Base-by-base conservation (phyloP, 2,329 filamentous ascomycete genomes). In the Colletotrichum tanaceti region DNA sequence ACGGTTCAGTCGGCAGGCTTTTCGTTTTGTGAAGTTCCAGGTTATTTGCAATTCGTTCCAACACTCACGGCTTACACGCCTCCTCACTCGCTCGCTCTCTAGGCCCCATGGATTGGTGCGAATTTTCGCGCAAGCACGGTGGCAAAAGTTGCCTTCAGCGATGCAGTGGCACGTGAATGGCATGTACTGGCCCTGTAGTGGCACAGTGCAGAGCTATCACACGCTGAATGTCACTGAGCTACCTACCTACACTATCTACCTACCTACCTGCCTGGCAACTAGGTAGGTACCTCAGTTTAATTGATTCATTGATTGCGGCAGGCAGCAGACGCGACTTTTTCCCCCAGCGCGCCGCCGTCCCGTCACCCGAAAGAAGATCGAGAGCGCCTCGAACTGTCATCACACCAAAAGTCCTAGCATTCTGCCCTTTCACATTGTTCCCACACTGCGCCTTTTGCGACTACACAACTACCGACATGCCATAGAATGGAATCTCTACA, bases 281-380 rank as follows among this genome's bases (percentile, higher is more conserved):
- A 22, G 24, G 24, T 24, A 24, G 24, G 24, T 24, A 24, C n/a
- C n/a, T n/a, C n/a, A n/a, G n/a, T n/a, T n/a, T n/a, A n/a, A n/a
- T n/a, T n/a, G 38, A 50, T 61, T 61, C 44, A 69, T 61, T 66
- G 62, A 66, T 61, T 65, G 65, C 62, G 20, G 20, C 44, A 66
- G 63, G 66, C 65, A 68, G 47, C 65, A 69, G 66, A 69, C 66
- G 62, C 66, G 66, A 69, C 66, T 68, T 66, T 68, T 66, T 60
- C 2, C 28, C 46, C 35, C 20, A 49, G 65, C 66, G 66, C 66
- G 66, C 66, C 66, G 66, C 66, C 62, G 62, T 47, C 57, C n/a
- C 43, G 13, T 24, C 41, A 28, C 41, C 43, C 20, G 3, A 35
- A 28, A 20, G 28, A 32, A 38, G 20, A 35, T 35, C 18, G 18